A percentile compares a stretch with the other conserved stretches of the same genome.
phyloP scores from a whole-genome alignment of 2,329 filamentous ascomycete species.

The Domatiomyces catenatus region DNA sequence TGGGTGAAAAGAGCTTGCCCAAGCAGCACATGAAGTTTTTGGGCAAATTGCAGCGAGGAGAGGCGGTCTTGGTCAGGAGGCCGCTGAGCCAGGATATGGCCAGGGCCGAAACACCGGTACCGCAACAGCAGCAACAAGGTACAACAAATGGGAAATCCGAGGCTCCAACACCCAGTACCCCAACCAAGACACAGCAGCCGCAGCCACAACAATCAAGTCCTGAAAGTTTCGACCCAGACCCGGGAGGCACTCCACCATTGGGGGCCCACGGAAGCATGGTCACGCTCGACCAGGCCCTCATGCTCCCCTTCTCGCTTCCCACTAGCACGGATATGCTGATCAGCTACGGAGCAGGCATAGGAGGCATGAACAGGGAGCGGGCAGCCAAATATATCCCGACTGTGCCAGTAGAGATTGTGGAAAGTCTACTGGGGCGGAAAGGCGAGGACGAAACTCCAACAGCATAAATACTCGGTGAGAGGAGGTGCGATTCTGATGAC shows the following conservation, averaged over 20 bases:
- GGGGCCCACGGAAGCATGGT: slow-evolving; percentile 9
- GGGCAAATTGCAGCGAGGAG: slow-evolving; percentile 61
- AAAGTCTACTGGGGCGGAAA: not conserved
- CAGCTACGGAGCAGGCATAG: slow-evolving; percentile 86
- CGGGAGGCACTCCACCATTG: slow-evolving; percentile 4
- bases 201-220: slow-evolving; percentile 15
- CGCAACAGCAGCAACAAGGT: not conserved
- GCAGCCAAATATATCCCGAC: slow-evolving; percentile 93
- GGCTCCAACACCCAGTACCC: slow-evolving; percentile 10
- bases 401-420: slow-evolving; percentile 81
- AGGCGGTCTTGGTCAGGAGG: slow-evolving; percentile 34
- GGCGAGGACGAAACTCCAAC: not conserved
- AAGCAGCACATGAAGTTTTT: slow-evolving; percentile 84
- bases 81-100: slow-evolving; percentile 23
- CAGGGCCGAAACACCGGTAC: slow-evolving; percentile 5
- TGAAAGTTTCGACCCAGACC: slow-evolving; percentile 1
- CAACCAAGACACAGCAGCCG: slow-evolving; percentile 8
- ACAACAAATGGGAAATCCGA: slow-evolving; percentile 5
- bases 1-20: slow-evolving; percentile 80
- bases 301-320: slow-evolving; percentile 87
- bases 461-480: not conserved
- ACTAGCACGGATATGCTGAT: slow-evolving; percentile 96
- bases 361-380: slow-evolving; percentile 76
- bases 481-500: too few species aligned
- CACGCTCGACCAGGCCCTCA: slow-evolving; percentile 74